Conservation (phyloP, 192 early-diverging fungal genomes). For the Gamsiella multidivaricata region DNA sequence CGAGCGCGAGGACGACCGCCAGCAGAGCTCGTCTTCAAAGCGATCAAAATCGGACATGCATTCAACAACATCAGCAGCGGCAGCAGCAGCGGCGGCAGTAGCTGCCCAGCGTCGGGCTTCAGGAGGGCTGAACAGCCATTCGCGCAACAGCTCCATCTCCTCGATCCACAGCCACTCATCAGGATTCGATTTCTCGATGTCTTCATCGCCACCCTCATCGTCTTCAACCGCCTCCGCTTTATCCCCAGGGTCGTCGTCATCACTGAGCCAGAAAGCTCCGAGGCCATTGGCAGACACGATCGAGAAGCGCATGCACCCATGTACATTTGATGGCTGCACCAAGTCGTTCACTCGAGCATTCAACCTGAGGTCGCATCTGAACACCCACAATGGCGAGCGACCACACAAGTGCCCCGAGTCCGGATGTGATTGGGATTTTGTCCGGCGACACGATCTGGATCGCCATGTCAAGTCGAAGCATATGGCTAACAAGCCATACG, state of each 20-base stretch:
- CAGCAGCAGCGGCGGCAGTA: slow-evolving; percentile 12
- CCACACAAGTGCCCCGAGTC: slow-evolving; percentile 75
- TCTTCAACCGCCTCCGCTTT: slow-evolving; percentile 10
- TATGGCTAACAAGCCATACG: slow-evolving; percentile 66
- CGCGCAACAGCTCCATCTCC: slow-evolving; percentile 43
- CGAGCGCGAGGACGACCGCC: slow-evolving; percentile 11
- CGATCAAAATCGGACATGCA: slow-evolving; percentile 14
- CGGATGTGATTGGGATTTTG: slow-evolving; percentile 74
- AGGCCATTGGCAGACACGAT: slow-evolving; percentile 28
- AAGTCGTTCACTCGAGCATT: slow-evolving; percentile 88
- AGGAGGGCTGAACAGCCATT: slow-evolving; percentile 16
- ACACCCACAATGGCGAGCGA: slow-evolving; percentile 81
- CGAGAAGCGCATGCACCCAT: slow-evolving; percentile 52
- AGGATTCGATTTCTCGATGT: background rate
- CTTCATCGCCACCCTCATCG: slow-evolving; percentile 15
- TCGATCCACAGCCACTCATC: slow-evolving; percentile 36
- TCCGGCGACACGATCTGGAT: slow-evolving; percentile 81
- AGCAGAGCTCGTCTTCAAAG: slow-evolving; percentile 9
- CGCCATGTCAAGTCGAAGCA: slow-evolving; percentile 77
- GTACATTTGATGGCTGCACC: slow-evolving; percentile 67
- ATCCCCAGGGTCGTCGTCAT: slow-evolving; percentile 1
- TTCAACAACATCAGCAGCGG: background rate
- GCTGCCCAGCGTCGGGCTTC: slow-evolving; percentile 13
- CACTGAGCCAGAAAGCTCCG: slow-evolving; percentile 3
- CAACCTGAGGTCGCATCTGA: slow-evolving; percentile 85